Evolutionary conservation across 306 rosid genomes (phyloP), one percentile per base, ranked within the genome.

Genomic region (Inga leiocalycina): DNA sequence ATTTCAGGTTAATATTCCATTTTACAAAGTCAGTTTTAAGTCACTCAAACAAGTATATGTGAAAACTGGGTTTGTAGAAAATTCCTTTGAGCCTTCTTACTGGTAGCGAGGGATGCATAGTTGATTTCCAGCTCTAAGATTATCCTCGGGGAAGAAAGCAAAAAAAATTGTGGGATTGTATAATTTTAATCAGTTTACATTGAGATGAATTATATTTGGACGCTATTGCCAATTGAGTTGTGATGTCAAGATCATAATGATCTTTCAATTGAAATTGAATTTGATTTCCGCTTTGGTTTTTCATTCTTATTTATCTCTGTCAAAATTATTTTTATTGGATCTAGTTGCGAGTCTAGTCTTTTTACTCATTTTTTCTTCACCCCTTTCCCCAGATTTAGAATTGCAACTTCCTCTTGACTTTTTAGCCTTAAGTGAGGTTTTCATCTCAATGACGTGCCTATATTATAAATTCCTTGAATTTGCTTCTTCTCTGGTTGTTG

Each of bases 181-280:
- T 19, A 72, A 20, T 22, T 13, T 22, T 43, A 22, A 71, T 43
- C 6, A 11, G 17, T 43, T n/a, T n/a, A 49, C 51, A 4, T 20
- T 2, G 32, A 20, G 10, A 3, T 70, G 14, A 68, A 39, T 10
- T 70, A 16, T 27, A 39, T 59, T 9, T 4, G 9, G 15, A 22
- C 20, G 27, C 32, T n/a, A n/a, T 16, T 74, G 48, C 59, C 43
- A 76, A 48, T 45, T 78, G 65, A 79, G 15, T 67, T 65, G 59
- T 32, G 80, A 41, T 35, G 75, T 62, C 71, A 67, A 52, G 48
- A 39, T 72, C 51, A 64, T 43, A 81, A 41, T 48, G 49, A 35
- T 2, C 67, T 61, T 0, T 20, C 15, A 10, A 1, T 27, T 81
- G 64, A 80, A 69, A 35, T 64, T 54, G 11, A 27, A 27, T 6